Conservation (phyloP, 257 asterid genomes). For the Capsicum baccatum region DNA sequence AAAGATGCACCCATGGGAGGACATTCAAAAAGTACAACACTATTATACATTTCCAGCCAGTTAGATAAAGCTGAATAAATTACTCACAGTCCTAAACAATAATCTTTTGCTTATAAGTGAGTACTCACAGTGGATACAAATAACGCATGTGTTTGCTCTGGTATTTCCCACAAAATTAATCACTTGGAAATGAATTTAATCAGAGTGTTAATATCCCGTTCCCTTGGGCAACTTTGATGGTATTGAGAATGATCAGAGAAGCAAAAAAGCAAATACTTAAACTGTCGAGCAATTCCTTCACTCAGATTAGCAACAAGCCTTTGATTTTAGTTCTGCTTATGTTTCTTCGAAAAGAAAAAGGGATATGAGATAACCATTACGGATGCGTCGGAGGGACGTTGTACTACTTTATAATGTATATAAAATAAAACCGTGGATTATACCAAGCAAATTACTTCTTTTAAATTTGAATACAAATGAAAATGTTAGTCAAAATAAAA, state of each 20-base stretch:
- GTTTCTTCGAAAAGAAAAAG: neutral
- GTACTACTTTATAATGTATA: too few species aligned
- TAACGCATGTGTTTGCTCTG: neutral
- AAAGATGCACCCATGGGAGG: slow-evolving; percentile 54
- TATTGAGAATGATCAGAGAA: neutral
- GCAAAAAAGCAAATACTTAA: neutral
- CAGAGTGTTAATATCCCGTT: neutral
- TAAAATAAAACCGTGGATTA: too few species aligned
- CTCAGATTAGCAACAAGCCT: neutral
- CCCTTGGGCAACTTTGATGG: neutral
- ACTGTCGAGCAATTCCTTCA: neutral
- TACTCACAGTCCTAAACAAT: neutral
- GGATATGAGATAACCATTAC: too few species aligned
- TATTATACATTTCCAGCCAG: neutral
- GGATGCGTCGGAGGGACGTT: too few species aligned
- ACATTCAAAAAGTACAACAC: neutral
- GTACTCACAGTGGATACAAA: neutral
- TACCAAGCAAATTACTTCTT: too few species aligned
- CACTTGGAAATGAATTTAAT: slow-evolving; percentile 3
- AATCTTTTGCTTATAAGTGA: neutral
- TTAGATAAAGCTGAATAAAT: slow-evolving; percentile 9
- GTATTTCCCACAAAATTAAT: neutral
- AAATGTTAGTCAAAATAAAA: too few species aligned
- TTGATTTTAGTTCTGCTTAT: neutral
- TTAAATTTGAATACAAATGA: too few species aligned